These are phyloP conservation scores for Xerocomellus chrysenteron DNA, from an alignment of 768 basidiomycete species.

Conservation along the genomic window DNA sequence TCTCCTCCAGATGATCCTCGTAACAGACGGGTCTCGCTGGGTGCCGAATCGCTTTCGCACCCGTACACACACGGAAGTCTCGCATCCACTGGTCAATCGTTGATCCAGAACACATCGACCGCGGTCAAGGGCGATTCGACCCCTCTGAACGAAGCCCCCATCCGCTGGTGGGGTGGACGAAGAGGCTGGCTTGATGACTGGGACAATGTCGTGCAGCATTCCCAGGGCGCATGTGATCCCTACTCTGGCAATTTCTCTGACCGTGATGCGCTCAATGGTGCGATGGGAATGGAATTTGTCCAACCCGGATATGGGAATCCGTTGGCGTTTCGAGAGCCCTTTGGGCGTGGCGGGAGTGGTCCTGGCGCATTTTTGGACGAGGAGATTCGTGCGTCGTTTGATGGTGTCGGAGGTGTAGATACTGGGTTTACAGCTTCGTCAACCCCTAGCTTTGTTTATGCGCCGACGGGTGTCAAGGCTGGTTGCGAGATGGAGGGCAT, in stretches of 20 bases:
- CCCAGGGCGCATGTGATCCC: neutral
- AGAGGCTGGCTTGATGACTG: conserved; percentile 21
- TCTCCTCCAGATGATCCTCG: neutral
- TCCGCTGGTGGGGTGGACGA: conserved; percentile 21
- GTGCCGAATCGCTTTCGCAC: neutral
- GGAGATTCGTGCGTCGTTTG: conserved; percentile 22
- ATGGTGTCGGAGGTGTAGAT: neutral
- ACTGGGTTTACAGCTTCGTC: neutral
- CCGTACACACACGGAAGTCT: neutral
- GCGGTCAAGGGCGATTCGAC: conserved; percentile 5
- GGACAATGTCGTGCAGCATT: conserved; percentile 4
- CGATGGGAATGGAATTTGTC: neutral
- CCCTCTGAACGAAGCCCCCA: conserved; percentile 18
- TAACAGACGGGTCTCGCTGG: conserved; percentile 9
- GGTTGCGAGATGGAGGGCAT: conserved; percentile 2
- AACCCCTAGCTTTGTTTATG: neutral
- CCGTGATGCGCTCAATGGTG: neutral
- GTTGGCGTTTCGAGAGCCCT: conserved; percentile 3
- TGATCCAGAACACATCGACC: neutral
- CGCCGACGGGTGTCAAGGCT: neutral
- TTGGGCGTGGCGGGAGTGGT: neutral
- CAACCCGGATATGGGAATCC: neutral
- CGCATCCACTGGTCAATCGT: neutral
- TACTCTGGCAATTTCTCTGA: neutral
- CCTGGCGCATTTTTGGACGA: conserved; percentile 19